These are phyloP conservation scores for Verbena officinalis DNA, from an alignment of 257 asterid species.

Conservation along the genomic window DNA sequence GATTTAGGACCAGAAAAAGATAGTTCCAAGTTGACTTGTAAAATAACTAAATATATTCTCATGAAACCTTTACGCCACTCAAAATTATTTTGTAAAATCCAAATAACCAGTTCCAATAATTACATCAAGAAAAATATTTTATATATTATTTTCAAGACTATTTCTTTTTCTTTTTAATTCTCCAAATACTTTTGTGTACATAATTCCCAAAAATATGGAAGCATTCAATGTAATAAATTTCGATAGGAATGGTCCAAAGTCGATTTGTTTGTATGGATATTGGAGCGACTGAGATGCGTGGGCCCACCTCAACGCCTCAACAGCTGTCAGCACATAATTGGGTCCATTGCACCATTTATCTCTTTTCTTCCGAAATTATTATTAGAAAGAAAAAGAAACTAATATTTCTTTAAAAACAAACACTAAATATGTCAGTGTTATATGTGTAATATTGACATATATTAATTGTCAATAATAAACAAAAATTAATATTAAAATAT, in stretches of 20 bases:
- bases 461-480: too few species aligned
- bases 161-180: too few species aligned
- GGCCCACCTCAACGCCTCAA: conserved; percentile 23
- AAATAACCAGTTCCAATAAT: too few species aligned
- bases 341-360: conserved; percentile 18
- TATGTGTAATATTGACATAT: background rate
- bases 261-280: conserved; percentile 16
- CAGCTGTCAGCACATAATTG: conserved; percentile 27
- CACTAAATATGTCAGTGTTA: too few species aligned
- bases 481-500: background rate
- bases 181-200: too few species aligned
- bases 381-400: conserved; percentile 6
- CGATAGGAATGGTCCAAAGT: conserved; percentile 25
- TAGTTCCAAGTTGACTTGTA: background rate
- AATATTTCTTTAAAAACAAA: background rate
- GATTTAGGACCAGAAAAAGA: conserved; percentile 6
- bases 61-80: too few species aligned
- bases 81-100: too few species aligned
- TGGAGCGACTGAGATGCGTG: conserved; percentile 26
- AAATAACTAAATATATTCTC: too few species aligned
- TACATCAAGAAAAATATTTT: too few species aligned
- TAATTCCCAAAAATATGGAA: background rate
- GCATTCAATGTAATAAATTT: background rate
- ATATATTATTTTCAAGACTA: too few species aligned
- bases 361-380: background rate